Base-by-base conservation (phyloP, 1,139 yeast species). In the Meyerozyma guilliermondii region DNA sequence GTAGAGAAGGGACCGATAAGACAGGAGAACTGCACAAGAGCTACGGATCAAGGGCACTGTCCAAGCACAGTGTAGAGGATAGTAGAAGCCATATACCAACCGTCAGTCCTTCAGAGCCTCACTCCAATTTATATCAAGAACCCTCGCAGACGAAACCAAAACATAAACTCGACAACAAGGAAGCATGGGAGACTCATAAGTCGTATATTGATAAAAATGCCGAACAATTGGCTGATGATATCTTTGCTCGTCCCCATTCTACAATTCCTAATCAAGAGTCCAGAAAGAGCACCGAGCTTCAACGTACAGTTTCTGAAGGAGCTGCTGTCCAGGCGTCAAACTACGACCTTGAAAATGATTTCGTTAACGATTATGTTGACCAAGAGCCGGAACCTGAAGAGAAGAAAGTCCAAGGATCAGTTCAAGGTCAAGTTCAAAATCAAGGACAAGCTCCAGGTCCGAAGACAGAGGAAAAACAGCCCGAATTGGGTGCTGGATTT, bases 181-280 rank as follows among this genome's bases (percentile, higher is more conserved):
- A 70, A 44, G 71, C 74, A 0, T 69, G 76, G 76, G 65, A 66
- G 46, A 52, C 47, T 35, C 54, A 46, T 39, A 47, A 47, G 7
- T 36, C 48, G 1, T 39, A 43, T 3, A 50, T 55, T 27, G 59
- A 58, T 39, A 52, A 47, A 26, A 58, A 62, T 41, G 71, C 76
- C 1, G 73, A 63, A 43, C 63, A 58, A 43, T 56, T 72, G 41
- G 76, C 63, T 0, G 75, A 71, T 46, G 76, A 68, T 48, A 70
- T 72, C 7, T 71, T 71, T 49, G 53, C 60, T 3, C 48, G 46
- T 29, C 40, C 46, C 13, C 35, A 20, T 43, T 50, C 39, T 14
- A 39, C 9, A 14, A 17, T 33, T 20, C 41, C 34, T 41, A 29
- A 42, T 42, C 40, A 38, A 43, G 39, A 39, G 18, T 5, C 30